Percentiles rank a stretch among this genome's conserved stretches.
These are phyloP conservation scores for Leptographium radiaticola DNA, from an alignment of 2,329 filamentous ascomycete genomes.

Conservation along the genomic window DNA sequence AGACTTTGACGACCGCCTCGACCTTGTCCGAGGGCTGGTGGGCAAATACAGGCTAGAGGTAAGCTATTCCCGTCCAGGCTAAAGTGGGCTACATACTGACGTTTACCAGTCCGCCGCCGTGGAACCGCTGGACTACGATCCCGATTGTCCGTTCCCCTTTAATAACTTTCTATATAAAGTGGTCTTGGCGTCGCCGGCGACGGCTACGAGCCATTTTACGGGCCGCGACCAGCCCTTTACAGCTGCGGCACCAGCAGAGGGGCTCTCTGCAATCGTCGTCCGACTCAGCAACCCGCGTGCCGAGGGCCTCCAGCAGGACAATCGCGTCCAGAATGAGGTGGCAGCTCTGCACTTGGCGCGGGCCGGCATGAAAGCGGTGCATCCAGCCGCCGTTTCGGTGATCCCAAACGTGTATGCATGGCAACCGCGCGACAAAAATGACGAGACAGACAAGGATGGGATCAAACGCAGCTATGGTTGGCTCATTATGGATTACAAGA, in stretches of 20 bases:
- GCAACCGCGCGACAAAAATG: not conserved
- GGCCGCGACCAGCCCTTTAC: not conserved
- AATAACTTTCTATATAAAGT: not conserved
- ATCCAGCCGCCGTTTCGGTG: not conserved
- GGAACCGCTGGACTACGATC: not conserved
- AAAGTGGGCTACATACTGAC: not conserved
- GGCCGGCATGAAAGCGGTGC: not conserved
- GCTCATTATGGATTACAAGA: not conserved
- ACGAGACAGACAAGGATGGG: not conserved
- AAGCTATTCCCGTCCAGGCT: not conserved
- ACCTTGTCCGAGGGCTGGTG: not conserved
- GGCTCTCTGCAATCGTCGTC: not conserved
- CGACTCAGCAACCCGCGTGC: not conserved
- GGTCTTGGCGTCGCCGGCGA: not conserved
- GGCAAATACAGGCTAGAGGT: not conserved
- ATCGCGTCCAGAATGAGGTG: not conserved
- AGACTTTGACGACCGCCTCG: not conserved
- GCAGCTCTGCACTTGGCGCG: not conserved
- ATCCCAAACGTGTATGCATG: not conserved
- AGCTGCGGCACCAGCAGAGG: not conserved
- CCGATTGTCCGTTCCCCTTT: not conserved
- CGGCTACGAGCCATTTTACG: not conserved
- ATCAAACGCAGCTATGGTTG: not conserved
- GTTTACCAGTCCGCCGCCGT: not conserved
- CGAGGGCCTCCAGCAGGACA: not conserved